Evolutionary conservation across 164 flowering plant species (phyloP), one percentile per base, ranked within the genome.

Genomic region (Macadamia integrifolia): DNA sequence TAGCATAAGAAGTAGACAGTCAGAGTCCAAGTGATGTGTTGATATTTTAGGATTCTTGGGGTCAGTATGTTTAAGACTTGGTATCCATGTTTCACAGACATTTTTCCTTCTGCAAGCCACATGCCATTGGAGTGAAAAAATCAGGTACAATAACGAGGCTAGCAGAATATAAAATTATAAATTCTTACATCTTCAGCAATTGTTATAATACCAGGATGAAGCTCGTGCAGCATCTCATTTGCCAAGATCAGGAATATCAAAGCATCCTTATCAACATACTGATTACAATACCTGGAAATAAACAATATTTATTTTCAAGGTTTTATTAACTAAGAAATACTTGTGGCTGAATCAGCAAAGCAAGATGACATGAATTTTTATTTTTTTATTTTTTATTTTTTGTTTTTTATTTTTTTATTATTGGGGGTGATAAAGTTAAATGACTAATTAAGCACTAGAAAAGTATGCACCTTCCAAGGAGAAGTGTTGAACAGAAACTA

Each of bases 161-260:
- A n/a, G n/a, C n/a, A 58, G 6, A 17, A 49, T 15, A 28, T 23
- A 28, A 61, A n/a, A 48, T 23, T 14, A 43, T 64, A 42, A 56
- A 15, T 11, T 57, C 93, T 85, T 81, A 90, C 99, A 81, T 94
- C 99, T 80, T 94, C 99, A 50, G 99, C 99, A 75, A 92, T 92
- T 63, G 99, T 94, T 63, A 94, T 76, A 48, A 94, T 83, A 78
- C 82, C 77, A 46, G 99, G 99, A 80, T 92, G 85, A 69, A 92
- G 82, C 78, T 62, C 70, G 76, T 90, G 97, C 17, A 94, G 80
- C 69, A 89, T 80, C 75, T 92, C 97, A 83, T 94, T 94, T 28
- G 97, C 99, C 80, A 94, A 79, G 62, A 87, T 86, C 72, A 94
- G 92, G 75, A 89, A 94, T 52, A 89, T 68, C 64, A 90, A 68